Evolutionary conservation across 2,329 filamentous ascomycete species (phyloP), one percentile per base, ranked within the genome.

Genomic region (Fusarium clavum): DNA sequence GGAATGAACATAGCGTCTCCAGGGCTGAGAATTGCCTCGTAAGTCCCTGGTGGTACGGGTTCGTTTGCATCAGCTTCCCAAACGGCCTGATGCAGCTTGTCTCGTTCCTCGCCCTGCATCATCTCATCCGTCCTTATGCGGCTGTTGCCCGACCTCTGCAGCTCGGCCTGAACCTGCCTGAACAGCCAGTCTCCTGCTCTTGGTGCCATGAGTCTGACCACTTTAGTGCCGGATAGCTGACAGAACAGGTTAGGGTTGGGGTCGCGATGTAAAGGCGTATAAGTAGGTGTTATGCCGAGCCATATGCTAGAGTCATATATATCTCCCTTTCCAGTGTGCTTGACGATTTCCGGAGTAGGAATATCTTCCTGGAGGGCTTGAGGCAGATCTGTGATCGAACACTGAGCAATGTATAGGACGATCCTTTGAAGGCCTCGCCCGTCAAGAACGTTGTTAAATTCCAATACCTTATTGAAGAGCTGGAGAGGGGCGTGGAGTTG

Each of bases 181-280:
- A 94, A 97, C 4, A 97, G 77, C 1, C 74, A 79, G 48, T 86
- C 81, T 1, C 96, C 96, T 5, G 83, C 75, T 0, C 80, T 76
- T 0, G 94, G 94, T 7, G 84, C 81, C 61, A 95, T 84, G 14
- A 98, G 77, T n/a, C 94, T 86, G 18, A 98, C 83, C 0, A 82
- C 78, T 79, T 99, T 99, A 54, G 77, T 80, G 6, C 93, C 89
- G 18, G 88, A 88, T 14, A 98, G 79, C 79, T 99, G 96, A 47
- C 93, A 88, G 77, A 98, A 97, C 0, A 98, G 75, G 77, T 99
- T 99, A 0, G 94, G 94, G 75, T 98, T 98, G 1, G 96, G 96
- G 75, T 99, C 96, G 57, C 92, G 88, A 79, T 99, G 96, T 5
- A 97, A 83, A 6, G 96, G 94, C 1, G 96, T 98, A 73, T 94